A percentile compares a stretch with the other conserved stretches of the same genome.
Conservation (phyloP, 2,329 filamentous ascomycete species). For the Penicillium sp. region DNA sequence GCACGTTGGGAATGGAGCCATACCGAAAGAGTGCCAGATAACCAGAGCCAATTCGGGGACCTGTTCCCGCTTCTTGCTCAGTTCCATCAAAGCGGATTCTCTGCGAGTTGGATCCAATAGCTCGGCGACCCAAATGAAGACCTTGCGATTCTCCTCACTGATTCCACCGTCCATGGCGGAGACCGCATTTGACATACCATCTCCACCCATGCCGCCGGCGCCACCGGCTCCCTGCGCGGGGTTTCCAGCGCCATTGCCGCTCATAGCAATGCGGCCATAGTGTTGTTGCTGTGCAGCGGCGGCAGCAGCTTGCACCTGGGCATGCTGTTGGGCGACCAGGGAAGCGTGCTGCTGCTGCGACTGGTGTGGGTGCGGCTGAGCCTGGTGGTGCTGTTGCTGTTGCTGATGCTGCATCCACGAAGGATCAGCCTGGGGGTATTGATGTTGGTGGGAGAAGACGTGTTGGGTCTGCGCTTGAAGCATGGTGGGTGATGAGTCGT, state of each 20-base stretch:
- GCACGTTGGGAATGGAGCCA: constrained; percentile 33
- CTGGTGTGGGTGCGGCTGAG: constrained; percentile 42
- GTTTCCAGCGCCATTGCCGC: constrained; percentile 54
- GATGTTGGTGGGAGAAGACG: constrained; percentile 61
- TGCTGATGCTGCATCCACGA: constrained; percentile 47
- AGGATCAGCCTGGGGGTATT: constrained; percentile 50
- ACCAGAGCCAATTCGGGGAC: constrained; percentile 95
- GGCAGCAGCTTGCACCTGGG: constrained; percentile 52
- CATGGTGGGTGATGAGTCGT: constrained; percentile 38
- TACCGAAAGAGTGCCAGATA: constrained; percentile 98
- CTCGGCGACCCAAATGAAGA: constrained; percentile 91
- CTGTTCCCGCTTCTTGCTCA: constrained; percentile 98
- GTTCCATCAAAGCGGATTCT: constrained; percentile 86
- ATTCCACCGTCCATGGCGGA: constrained; percentile 63
- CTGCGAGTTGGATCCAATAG: constrained; percentile 82
- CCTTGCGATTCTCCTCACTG: constrained; percentile 86
- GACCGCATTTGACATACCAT: constrained; percentile 34
- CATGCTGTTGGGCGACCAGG: constrained; percentile 54
- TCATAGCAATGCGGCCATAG: constrained; percentile 71
- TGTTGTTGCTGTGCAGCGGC: constrained; percentile 52
- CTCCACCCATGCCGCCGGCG: constrained; percentile 51
- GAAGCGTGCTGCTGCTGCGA: constrained; percentile 44
- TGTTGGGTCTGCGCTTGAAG: constrained; percentile 57
- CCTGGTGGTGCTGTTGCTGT: constrained; percentile 39
- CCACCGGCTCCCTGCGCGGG: constrained; percentile 38